phyloP scores from a whole-genome alignment of 768 basidiomycete genomes.

The Lactifluus subvellereus region DNA sequence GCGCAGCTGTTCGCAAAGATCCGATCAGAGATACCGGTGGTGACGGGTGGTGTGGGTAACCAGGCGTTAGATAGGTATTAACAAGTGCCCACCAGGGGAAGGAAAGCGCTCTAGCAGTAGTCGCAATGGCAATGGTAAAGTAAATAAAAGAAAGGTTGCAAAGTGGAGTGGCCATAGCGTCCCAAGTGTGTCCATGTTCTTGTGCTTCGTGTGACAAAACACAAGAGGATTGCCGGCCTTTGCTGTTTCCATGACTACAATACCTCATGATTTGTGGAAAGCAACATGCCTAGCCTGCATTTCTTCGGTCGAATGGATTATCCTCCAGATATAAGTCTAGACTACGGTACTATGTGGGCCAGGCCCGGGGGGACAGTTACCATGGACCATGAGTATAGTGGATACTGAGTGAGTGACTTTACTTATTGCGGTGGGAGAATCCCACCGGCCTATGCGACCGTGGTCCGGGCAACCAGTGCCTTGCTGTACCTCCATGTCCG shows the following conservation, averaged over 20 bases:
- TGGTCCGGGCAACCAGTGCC: background rate
- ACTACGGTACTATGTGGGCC: too few species aligned
- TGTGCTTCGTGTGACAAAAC: background rate
- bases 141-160: background rate
- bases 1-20: background rate
- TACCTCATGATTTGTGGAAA: background rate
- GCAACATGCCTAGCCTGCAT: background rate
- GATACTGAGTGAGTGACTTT: too few species aligned
- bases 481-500: background rate
- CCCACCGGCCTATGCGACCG: background rate
- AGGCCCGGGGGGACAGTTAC: background rate
- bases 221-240: background rate
- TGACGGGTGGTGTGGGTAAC: too few species aligned
- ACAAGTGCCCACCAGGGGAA: background rate
- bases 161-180: background rate
- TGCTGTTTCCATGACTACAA: constrained; percentile 2
- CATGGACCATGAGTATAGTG: too few species aligned
- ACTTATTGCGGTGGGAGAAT: background rate
- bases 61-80: too few species aligned
- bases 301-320: background rate
- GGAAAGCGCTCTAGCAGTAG: background rate
- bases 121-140: background rate
- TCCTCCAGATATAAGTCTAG: too few species aligned
- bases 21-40: background rate
- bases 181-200: background rate